Evolutionary conservation across 306 rosid genomes (phyloP), one percentile per base, ranked within the genome.

Genomic region (Trifolium repens): DNA sequence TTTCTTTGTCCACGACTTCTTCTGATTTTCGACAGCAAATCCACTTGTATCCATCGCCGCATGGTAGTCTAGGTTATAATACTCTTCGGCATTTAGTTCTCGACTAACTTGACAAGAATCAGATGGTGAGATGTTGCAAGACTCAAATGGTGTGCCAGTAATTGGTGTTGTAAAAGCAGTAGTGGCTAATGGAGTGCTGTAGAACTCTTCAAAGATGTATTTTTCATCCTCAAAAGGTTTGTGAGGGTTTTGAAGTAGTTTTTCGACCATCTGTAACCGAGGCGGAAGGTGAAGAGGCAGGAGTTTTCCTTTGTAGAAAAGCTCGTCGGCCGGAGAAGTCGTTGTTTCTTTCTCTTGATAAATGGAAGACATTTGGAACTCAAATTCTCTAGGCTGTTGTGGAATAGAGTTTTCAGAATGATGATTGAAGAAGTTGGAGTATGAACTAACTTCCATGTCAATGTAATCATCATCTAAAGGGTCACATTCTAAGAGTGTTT

Each of bases 231-330:
- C 85, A 76, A 64, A 74, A 30, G 81, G 83, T 79, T 82, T 66
- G 54, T 17, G 67, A 35, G 96, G 84, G 76, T 82, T 89, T 44
- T 90, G 84, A 8, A 92, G 90, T 42, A 96, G 86, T 61, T 90
- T 88, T 71, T 96, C 93, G 0, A 96, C 96, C 99, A 92, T 92
- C 78, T 92, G 91, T 42, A 96, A 69, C 44, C 96, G 79, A 12
- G 98, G 99, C 3, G 99, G 99, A 14, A 89, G 96, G 77, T 96
- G 99, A 79, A 96, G 99, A 16, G 99, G 99, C 58, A 96, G 98
- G 39, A 96, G 96, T 79, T 96, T 96, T 63, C 98, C 99, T 73
- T 92, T 96, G 89, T 96, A 96, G 87, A 96, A 96, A 69, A 96
- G 99, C 87, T 96, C 99, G n/a, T 96, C 99, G 53, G 99, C 98